These are phyloP conservation scores for Talinum fruticosum DNA, from an alignment of 148 eudicot genomes.

Conservation along the genomic window DNA sequence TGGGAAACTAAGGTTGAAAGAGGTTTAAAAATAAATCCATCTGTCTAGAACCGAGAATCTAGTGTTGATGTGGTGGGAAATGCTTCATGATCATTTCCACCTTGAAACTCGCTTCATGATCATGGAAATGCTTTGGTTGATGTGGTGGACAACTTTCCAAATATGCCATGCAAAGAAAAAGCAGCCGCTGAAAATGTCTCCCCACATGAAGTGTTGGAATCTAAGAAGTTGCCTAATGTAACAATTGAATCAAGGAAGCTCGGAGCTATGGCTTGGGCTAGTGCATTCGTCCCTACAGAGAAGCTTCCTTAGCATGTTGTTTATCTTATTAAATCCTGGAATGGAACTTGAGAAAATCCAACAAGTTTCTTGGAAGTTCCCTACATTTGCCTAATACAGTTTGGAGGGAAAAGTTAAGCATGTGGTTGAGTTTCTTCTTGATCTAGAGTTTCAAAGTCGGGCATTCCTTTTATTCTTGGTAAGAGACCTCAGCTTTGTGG, in stretches of 20 bases:
- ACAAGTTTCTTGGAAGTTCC: conserved; percentile 60
- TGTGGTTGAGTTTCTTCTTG: conserved; percentile 72
- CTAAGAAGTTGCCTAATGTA: conserved; percentile 39
- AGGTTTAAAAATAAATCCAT: too few species aligned
- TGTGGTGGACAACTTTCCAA: conserved; percentile 63
- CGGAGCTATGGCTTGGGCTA: conserved; percentile 56
- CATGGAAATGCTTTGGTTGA: conserved; percentile 50
- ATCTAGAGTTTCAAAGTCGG: conserved; percentile 74
- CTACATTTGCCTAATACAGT: conserved; percentile 82
- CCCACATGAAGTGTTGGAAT: conserved; percentile 25
- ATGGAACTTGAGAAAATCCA: conserved; percentile 65
- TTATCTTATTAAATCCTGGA: conserved; percentile 72
- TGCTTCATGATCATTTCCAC: conserved; percentile 24
- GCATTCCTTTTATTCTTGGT: conserved; percentile 56
- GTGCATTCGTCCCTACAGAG: conserved; percentile 43
- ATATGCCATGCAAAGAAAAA: conserved; percentile 43
- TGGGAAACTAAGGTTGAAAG: too few species aligned
- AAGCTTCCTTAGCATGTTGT: conserved; percentile 60
- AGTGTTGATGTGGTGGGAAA: too few species aligned
- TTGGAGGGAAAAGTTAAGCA: conserved; percentile 82
- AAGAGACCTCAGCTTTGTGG: conserved; percentile 88
- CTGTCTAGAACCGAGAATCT: too few species aligned
- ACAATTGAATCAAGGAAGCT: conserved; percentile 29
- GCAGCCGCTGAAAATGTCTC: conserved; percentile 31
- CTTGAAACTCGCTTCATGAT: conserved; percentile 59